Conservation (phyloP, 129 eudicot species). For the Oenanthe sinensis region DNA sequence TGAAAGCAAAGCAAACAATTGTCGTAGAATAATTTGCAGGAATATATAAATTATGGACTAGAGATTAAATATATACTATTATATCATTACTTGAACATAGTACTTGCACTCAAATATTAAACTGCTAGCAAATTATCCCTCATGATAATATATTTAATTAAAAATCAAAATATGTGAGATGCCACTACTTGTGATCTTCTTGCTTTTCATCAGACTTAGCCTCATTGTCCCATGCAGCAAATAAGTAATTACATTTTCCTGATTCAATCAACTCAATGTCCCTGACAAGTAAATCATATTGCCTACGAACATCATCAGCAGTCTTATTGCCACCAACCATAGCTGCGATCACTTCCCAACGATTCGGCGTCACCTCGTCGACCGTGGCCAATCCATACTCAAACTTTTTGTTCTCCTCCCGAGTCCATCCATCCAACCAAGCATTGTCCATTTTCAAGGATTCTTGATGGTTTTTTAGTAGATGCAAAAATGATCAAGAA, state of each 20-base stretch:
- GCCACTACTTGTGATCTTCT: too few species aligned
- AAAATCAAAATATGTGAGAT: too few species aligned
- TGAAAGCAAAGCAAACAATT: slow-evolving; percentile 15
- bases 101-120: too few species aligned
- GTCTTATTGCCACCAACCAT: slow-evolving; percentile 17
- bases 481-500: too few species aligned
- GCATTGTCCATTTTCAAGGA: not conserved
- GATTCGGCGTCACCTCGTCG: not conserved
- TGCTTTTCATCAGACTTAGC: not conserved
- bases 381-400: slow-evolving; percentile 1
- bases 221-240: not conserved
- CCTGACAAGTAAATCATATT: not conserved
- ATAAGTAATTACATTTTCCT: not conserved
- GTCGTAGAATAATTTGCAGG: slow-evolving; percentile 23
- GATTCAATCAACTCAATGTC: not conserved
- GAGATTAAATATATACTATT: too few species aligned
- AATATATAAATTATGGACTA: too few species aligned
- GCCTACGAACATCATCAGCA: slow-evolving; percentile 4
- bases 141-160: too few species aligned
- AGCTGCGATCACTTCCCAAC: slow-evolving; percentile 12
- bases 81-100: too few species aligned
- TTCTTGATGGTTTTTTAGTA: too few species aligned
- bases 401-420: slow-evolving; percentile 20
- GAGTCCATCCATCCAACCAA: slow-evolving; percentile 9
- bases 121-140: too few species aligned